These are phyloP conservation scores for Fusarium equiseti DNA, from an alignment of 2,329 filamentous ascomycete genomes.

Conservation along the genomic window DNA sequence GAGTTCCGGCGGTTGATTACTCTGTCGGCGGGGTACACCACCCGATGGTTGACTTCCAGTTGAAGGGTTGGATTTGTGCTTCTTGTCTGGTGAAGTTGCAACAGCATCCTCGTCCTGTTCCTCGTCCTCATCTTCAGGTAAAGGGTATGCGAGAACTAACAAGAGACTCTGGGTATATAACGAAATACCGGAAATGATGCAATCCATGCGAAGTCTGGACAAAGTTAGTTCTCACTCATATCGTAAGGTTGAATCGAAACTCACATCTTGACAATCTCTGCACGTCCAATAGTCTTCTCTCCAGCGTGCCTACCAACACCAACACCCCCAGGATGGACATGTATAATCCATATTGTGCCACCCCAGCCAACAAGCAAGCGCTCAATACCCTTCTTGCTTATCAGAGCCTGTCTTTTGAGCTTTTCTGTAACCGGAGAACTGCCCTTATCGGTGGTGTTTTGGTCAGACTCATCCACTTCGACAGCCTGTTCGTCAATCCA, in stretches of 20 bases:
- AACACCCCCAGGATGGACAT: constrained; percentile 82
- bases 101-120: constrained; percentile 43
- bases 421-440: constrained; percentile 61
- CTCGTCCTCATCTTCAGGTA: constrained; percentile 73
- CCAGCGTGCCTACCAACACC: constrained; percentile 74
- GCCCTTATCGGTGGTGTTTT: constrained; percentile 51
- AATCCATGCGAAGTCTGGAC: constrained; percentile 89
- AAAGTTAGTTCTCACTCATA: constrained; percentile 62
- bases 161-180: constrained; percentile 94
- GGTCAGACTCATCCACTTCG: constrained; percentile 74
- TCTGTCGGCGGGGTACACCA: constrained; percentile 77
- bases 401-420: constrained; percentile 63
- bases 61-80: constrained; percentile 59
- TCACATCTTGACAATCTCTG: constrained; percentile 93
- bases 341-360: constrained; percentile 93
- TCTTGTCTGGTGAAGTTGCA: constrained; percentile 48
- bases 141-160: constrained; percentile 91
- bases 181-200: constrained; percentile 96
- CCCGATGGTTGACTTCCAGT: constrained; percentile 70
- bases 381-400: constrained; percentile 69
- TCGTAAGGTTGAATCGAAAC: constrained; percentile 61
- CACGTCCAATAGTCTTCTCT: constrained; percentile 80
- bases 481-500: constrained; percentile 90
- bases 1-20: constrained; percentile 87
- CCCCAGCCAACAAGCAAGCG: constrained; percentile 95